Conservation (phyloP, 208 protist species). For the Acanthamoeba quina region DNA sequence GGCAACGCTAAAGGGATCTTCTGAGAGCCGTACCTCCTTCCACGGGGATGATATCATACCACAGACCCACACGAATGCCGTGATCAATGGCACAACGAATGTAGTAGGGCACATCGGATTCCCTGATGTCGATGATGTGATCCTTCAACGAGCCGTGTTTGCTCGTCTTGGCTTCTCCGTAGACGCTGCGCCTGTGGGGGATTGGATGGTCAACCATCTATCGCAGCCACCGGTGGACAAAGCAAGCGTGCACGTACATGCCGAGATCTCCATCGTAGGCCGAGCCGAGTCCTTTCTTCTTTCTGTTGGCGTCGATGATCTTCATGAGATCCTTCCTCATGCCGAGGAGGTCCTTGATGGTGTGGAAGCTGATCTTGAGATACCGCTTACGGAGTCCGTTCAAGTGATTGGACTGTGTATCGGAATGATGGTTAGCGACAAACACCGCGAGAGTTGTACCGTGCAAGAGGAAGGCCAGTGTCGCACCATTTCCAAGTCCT, state of each 20-base stretch:
- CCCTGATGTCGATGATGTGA: constrained; percentile 97
- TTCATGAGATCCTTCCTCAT: constrained; percentile 90
- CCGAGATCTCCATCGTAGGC: constrained; percentile 62
- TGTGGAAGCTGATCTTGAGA: constrained; percentile 96
- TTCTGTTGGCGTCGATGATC: constrained; percentile 80
- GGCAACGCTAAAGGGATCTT: constrained; percentile 40
- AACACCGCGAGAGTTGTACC: neutral
- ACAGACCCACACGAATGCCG: constrained; percentile 95
- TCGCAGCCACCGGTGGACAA: neutral
- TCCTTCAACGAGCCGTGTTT: constrained; percentile 90
- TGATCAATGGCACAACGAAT: constrained; percentile 97
- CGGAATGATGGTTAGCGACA: too few relatives aligned
- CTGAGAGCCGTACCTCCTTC: constrained; percentile 71
- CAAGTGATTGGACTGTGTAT: constrained; percentile 95
- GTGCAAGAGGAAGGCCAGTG: neutral
- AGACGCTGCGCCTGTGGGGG: constrained; percentile 83
- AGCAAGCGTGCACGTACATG: constrained; percentile 11
- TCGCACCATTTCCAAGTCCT: constrained; percentile 95
- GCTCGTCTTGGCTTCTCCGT: constrained; percentile 80
- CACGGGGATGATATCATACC: constrained; percentile 95
- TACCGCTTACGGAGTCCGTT: constrained; percentile 94
- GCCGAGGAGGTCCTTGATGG: constrained; percentile 94
- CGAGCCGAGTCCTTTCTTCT: constrained; percentile 36
- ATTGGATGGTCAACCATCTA: neutral
- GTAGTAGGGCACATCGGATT: constrained; percentile 99